These are phyloP conservation scores for Nicotiana attenuata DNA, from an alignment of 257 asterid genomes.

Conservation along the genomic window DNA sequence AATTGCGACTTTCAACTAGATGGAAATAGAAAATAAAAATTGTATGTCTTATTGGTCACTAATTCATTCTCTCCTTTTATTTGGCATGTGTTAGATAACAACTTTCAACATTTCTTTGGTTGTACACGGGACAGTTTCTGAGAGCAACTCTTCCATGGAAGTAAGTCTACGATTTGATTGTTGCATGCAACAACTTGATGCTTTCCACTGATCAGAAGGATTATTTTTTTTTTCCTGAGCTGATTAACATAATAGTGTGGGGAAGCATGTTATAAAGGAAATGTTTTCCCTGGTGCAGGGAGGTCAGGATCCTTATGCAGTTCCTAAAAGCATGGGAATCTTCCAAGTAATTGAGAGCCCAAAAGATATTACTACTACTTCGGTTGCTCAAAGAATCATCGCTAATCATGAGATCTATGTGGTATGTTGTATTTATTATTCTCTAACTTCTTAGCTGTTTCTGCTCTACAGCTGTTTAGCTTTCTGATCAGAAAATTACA, in stretches of 20 bases:
- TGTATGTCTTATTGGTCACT: not conserved
- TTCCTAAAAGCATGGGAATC: conserved; percentile 75
- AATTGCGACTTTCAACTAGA: not conserved
- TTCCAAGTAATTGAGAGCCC: conserved; percentile 74
- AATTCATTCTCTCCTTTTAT: not conserved
- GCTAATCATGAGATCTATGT: conserved; percentile 74
- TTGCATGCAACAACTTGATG: not conserved
- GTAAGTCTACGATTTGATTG: conserved; percentile 39
- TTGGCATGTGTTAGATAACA: conserved; percentile 28
- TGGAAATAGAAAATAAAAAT: not conserved
- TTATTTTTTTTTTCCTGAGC: not conserved
- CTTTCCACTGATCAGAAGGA: not conserved
- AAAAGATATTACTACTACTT: conserved; percentile 65
- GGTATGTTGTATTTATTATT: conserved; percentile 53
- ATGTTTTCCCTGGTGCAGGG: conserved; percentile 42
- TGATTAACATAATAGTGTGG: not conserved
- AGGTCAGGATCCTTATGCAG: conserved; percentile 56
- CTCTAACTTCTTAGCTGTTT: not conserved
- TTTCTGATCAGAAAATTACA: not conserved
- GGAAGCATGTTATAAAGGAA: conserved; percentile 11
- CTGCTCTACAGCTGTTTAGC: not conserved
- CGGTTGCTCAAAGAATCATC: conserved; percentile 71
- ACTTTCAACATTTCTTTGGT: conserved; percentile 90
- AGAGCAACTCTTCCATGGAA: conserved; percentile 39
- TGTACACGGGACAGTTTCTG: conserved; percentile 74